Evolutionary conservation across 2,329 filamentous ascomycete species (phyloP).

Genomic region (Aotearoamyces nothofagi): DNA sequence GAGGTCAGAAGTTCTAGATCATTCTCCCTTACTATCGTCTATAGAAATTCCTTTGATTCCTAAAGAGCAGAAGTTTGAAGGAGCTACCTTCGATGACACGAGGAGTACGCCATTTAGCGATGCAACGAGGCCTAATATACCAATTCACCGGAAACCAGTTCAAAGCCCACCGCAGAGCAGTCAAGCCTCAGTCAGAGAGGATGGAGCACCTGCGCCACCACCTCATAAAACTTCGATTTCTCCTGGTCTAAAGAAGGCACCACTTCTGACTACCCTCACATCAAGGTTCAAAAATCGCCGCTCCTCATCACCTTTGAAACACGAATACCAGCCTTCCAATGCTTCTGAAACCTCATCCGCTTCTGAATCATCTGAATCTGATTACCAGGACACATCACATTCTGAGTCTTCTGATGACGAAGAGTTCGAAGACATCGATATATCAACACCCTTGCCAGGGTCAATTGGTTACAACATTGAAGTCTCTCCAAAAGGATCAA

Average conservation of each 20-base stretch:
- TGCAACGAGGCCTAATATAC: background rate
- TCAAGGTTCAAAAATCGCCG: conserved; percentile 39
- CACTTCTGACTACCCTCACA: conserved; percentile 12
- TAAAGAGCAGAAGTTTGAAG: too few species aligned
- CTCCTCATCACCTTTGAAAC: conserved; percentile 85
- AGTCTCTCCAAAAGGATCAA: conserved; percentile 10
- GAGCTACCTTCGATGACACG: too few species aligned
- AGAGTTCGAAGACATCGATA: conserved; percentile 34
- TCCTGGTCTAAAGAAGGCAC: conserved; percentile 24
- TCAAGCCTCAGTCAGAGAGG: conserved; percentile 5
- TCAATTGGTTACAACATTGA: conserved; percentile 8
- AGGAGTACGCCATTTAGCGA: background rate
- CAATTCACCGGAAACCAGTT: conserved; percentile 3
- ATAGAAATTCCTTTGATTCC: too few species aligned
- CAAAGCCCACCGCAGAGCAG: conserved; percentile 4
- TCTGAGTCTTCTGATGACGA: conserved; percentile 38
- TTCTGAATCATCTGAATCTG: conserved; percentile 39
- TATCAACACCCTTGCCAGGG: conserved; percentile 18
- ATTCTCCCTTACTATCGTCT: too few species aligned
- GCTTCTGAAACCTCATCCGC: conserved; percentile 47
- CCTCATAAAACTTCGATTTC: conserved; percentile 23
- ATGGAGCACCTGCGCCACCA: conserved; percentile 12
- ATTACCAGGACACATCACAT: conserved; percentile 27
- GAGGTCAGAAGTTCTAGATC: too few species aligned
- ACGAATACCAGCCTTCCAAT: conserved; percentile 86